Percentiles rank a stretch among this genome's conserved stretches.
phyloP scores from a whole-genome alignment of 441 rosid genomes.

The Pelargonium myrrhifolium region DNA sequence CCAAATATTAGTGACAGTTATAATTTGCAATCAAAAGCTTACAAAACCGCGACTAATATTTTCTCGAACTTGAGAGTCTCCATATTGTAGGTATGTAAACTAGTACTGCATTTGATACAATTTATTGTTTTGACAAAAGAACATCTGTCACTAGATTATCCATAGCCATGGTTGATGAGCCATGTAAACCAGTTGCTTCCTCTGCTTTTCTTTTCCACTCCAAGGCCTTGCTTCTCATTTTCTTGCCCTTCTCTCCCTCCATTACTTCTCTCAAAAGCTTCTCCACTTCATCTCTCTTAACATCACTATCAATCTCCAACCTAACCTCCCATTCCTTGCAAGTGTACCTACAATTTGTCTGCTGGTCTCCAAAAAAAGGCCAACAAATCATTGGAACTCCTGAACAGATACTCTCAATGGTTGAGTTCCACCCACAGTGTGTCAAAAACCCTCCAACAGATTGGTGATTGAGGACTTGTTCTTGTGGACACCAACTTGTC shows the following conservation, averaged over 20 bases:
- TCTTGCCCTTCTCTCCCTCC: slow-evolving; percentile 12
- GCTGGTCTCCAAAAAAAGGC: slow-evolving; percentile 61
- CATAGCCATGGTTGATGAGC: neutral
- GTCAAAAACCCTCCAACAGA: slow-evolving; percentile 44
- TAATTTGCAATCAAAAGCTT: no score
- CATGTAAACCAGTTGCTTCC: slow-evolving; percentile 3
- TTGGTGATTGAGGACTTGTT: slow-evolving; percentile 36
- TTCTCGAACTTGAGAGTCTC: no score
- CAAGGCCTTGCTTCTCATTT: slow-evolving; percentile 12
- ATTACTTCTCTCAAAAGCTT: slow-evolving; percentile 12
- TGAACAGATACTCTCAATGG: slow-evolving; percentile 34
- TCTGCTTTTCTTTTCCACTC: slow-evolving; percentile 8
- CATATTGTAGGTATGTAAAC: no score
- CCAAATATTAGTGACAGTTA: no score
- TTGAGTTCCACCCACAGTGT: slow-evolving; percentile 60
- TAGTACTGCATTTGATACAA: no score
- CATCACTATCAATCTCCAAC: slow-evolving; percentile 15
- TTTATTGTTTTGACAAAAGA: no score
- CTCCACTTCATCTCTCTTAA: slow-evolving; percentile 13
- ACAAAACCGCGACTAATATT: no score
- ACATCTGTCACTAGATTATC: no score
- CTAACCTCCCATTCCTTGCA: slow-evolving; percentile 31
- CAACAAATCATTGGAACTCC: slow-evolving; percentile 60
- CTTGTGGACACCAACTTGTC: slow-evolving; percentile 48
- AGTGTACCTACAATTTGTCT: slow-evolving; percentile 41